Base-by-base conservation (phyloP, 106 monocot genomes). In the Gastrodia elata region DNA sequence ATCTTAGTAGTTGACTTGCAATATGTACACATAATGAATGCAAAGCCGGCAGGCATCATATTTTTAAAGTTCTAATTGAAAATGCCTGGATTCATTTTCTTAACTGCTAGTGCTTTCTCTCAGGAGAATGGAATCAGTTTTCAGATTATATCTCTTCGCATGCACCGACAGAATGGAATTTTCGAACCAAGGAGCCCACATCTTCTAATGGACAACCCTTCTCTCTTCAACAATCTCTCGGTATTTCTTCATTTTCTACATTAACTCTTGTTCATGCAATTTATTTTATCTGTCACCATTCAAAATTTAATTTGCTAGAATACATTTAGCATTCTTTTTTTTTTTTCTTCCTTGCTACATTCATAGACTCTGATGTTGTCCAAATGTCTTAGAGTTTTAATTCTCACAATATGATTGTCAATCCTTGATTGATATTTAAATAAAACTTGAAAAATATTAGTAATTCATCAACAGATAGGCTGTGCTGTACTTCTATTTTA, bases 51-150 rank as follows among this genome's bases (percentile, higher is more conserved):
- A 48, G 52, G 22, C n/a, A 22, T 22, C 7, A 52, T 18, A n/a
- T 9, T 52, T 22, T 9, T 22, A 4, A 52, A 52, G 52, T 52
- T 52, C 22, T 52, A 52, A 52, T 7, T 61, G 61, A 61, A 15
- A 61, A 61, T 9, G 30, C 1, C 32, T 61, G 28, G 30, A 32
- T 32, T 14, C 10, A 13, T 61, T 61, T 61, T 3, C 28, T 27
- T 32, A 61, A 61, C 32, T 32, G 13, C 13, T 9, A 2, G 32
- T 61, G 32, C 10, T 69, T 39, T 41, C 41, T 26, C 3, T 2
- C 69, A 69, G 69, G 69, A 39, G 69, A 69, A 69, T 69, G 69
- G 69, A 22, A 69, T 40, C 69, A 69, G 13, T 69, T 69, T 69
- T 69, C 69, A 40, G 69, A 69, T 69, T 39, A 69, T 40, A 40